A percentile compares a stretch with the other conserved stretches of the same genome.
Evolutionary conservation across 2,329 filamentous ascomycete species (phyloP).

Genomic region (Mariannaea elegans): DNA sequence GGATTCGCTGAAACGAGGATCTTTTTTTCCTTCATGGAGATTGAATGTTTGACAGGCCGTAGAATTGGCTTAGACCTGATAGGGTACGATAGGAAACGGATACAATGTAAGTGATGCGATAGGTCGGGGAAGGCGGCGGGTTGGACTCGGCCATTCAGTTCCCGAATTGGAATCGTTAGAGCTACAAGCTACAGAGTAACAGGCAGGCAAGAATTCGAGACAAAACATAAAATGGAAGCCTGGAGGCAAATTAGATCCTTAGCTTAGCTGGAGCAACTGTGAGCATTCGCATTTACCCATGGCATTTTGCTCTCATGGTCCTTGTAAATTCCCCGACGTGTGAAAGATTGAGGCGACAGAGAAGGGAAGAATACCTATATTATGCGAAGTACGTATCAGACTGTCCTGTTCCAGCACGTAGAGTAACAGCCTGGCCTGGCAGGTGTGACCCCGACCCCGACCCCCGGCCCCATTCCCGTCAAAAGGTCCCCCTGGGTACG

Average conservation of each 20-base stretch:
- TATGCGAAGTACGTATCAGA: too few relatives aligned
- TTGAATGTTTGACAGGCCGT: not conserved
- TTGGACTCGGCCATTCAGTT: constrained; percentile 10
- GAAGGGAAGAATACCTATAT: too few relatives aligned
- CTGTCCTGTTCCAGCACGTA: too few relatives aligned
- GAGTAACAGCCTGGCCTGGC: constrained; percentile 20
- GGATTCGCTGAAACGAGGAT: not conserved
- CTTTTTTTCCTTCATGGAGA: not conserved
- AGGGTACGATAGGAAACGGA: constrained; percentile 17
- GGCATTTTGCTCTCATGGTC: too few relatives aligned
- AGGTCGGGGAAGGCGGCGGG: constrained; percentile 21
- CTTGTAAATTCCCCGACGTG: not conserved
- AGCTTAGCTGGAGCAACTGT: too few relatives aligned
- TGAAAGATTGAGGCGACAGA: too few relatives aligned
- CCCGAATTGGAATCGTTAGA: not conserved
- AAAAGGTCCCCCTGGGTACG: constrained; percentile 42
- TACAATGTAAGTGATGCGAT: not conserved
- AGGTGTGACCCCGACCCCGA: constrained; percentile 1
- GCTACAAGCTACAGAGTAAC: too few relatives aligned
- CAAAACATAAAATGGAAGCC: constrained; percentile 14
- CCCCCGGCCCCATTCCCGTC: constrained; percentile 37
- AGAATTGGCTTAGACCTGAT: not conserved
- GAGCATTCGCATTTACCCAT: constrained; percentile 1
- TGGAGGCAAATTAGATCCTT: too few relatives aligned
- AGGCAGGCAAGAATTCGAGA: not conserved